Evolutionary conservation across 305 asterid genomes (phyloP), one percentile per base, ranked within the genome.

Genomic region (Fraxinus dipetala): DNA sequence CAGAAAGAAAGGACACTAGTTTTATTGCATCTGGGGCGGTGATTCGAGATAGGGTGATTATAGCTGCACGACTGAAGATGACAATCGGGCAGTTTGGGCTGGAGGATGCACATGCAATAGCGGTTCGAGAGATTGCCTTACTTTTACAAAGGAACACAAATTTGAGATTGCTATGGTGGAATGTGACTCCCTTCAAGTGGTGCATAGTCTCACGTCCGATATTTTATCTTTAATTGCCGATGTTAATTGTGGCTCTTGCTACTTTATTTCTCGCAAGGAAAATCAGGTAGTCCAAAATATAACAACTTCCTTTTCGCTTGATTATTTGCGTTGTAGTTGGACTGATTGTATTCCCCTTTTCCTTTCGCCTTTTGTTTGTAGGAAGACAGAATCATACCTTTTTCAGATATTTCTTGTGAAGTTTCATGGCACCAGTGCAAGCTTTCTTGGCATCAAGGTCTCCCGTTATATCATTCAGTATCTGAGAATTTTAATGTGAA

Each of bases 331-430:
- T 14, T 48, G 18, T 48, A 48, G 59, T 48, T 48, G 20, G 59
- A 48, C 20, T 14, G 6, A 14, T 48, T 48, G 59, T 48, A 48
- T 48, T 14, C 59, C 59, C 20, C 59, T 14, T 48, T 48, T 48
- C 20, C 59, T 4, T 16, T 48, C 4, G 59, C 59, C 59, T 48
- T 48, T 48, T 48, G 20, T 48, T 48, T 14, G 56, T 0, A 48
- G 20, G 59, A 48, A 32, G 14, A 36, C 20, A 67, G 13, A 34
- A 24, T 38, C 36, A 51, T 84, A 92, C 99, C 98, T 93, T 94
- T 84, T 87, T 95, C 5, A 95, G 88, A 86, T 95, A 95, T 75
- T 95, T 90, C 91, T 93, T 95, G 91, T 95, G 98, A 87, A 95
- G 93, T 87, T 95, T 95, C 91, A 95, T 83, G 79, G 98, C 97